Evolutionary conservation across 1,284 basidiomycete genomes (phyloP).

Genomic region (Lignosus rhinocerotis): DNA sequence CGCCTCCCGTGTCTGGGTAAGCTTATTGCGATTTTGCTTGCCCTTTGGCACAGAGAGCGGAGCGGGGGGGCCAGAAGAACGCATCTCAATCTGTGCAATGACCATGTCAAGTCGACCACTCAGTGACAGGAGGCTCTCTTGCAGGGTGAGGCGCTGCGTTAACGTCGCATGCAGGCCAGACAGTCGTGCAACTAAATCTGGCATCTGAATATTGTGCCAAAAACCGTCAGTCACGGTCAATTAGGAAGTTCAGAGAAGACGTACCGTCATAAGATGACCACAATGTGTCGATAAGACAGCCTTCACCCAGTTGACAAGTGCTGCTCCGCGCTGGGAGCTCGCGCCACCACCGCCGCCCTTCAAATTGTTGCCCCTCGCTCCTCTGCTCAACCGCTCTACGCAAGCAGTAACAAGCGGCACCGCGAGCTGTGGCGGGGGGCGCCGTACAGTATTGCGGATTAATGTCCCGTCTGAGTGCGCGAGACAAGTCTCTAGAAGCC

Average conservation of each 20-base stretch:
- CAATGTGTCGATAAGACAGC: constrained; percentile 87
- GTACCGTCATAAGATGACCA: constrained; percentile 91
- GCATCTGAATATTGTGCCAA: constrained; percentile 57
- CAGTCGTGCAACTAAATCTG: constrained; percentile 82
- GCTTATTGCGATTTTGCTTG: constrained; percentile 23
- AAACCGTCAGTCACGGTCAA: constrained; percentile 13
- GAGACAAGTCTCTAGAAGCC: constrained; percentile 87
- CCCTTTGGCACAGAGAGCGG: constrained; percentile 46
- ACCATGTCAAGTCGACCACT: constrained; percentile 93
- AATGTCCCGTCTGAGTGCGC: constrained; percentile 80
- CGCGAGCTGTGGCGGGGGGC: constrained; percentile 88
- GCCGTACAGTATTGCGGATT: constrained; percentile 86
- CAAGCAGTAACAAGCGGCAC: constrained; percentile 88
- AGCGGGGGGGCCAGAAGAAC: constrained; percentile 63
- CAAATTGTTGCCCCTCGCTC: constrained; percentile 68
- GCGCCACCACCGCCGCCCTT: constrained; percentile 83
- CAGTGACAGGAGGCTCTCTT: constrained; percentile 84
- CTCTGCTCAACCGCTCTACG: constrained; percentile 86
- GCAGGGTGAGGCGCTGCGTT: constrained; percentile 76
- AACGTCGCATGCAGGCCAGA: constrained; percentile 85
- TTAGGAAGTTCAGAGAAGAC: constrained; percentile 31
- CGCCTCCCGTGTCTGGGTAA: constrained; percentile 38
- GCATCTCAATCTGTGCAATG: constrained; percentile 89
- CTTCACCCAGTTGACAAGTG: constrained; percentile 88
- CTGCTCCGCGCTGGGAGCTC: constrained; percentile 83